phyloP scores from a whole-genome alignment of 75 land plant species.

The Chamaecyparis obtusa region DNA sequence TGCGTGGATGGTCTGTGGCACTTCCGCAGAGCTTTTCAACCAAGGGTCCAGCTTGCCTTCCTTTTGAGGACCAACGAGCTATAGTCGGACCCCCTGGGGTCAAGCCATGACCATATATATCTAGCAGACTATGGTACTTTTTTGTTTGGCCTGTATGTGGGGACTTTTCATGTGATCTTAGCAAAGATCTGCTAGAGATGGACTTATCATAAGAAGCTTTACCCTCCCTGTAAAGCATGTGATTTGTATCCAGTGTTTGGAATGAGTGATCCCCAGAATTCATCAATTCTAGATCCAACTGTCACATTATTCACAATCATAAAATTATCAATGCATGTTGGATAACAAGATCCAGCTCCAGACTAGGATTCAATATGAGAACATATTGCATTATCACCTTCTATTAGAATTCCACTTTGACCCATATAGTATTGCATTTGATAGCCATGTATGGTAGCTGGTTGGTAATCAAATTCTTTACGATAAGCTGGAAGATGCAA shows the following conservation, averaged over 20 bases:
- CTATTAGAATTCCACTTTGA: conserved; percentile 31
- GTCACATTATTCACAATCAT: conserved; percentile 9
- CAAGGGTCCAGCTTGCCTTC: no score
- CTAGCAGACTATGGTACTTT: conserved; percentile 68
- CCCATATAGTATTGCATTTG: conserved; percentile 58
- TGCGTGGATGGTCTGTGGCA: no score
- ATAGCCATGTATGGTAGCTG: conserved; percentile 95
- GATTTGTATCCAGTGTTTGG: conserved; percentile 31
- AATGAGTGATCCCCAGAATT: conserved; percentile 18
- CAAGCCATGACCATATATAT: conserved; percentile 43
- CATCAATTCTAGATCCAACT: conserved; percentile 23
- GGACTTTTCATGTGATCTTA: conserved; percentile 20
- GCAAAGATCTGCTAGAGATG: conserved; percentile 14
- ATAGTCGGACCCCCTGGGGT: no score
- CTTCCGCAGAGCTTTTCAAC: no score
- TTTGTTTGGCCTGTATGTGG: conserved; percentile 29
- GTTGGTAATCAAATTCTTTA: conserved; percentile 60
- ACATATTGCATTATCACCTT: conserved; percentile 20
- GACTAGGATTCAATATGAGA: conserved; percentile 19
- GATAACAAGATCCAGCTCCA: conserved; percentile 12
- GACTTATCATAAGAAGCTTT: conserved; percentile 27
- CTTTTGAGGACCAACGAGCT: no score
- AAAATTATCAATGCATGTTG: conserved; percentile 21
- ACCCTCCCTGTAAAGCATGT: conserved; percentile 22
- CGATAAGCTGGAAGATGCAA: conserved; percentile 47